Conservation (phyloP, 306 rosid genomes). For the Biancaea sappan region DNA sequence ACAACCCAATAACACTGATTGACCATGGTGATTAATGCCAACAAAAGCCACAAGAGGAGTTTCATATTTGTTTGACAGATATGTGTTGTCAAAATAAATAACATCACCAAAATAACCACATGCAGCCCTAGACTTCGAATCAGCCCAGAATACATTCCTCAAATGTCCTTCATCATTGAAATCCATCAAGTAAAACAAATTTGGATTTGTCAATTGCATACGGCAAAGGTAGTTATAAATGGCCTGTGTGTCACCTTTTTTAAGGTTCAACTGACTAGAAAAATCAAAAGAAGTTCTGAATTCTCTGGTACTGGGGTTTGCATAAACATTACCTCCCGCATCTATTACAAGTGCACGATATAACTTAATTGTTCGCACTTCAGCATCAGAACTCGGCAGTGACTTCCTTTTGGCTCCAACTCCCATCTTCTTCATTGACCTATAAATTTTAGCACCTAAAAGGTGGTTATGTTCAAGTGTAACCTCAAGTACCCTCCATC, state of each 20-base stretch:
- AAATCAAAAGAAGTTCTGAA: conserved; percentile 39
- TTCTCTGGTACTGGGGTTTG: conserved; percentile 48
- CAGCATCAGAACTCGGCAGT: conserved; percentile 58
- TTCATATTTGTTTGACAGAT: conserved; percentile 80
- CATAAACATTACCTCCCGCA: conserved; percentile 57
- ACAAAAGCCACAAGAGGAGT: conserved; percentile 88
- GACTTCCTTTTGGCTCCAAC: conserved; percentile 63
- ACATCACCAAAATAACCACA: conserved; percentile 83
- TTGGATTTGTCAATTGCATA: conserved; percentile 87
- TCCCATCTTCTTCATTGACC: conserved; percentile 65
- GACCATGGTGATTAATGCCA: conserved; percentile 90
- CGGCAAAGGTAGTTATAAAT: conserved; percentile 89
- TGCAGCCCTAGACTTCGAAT: conserved; percentile 81
- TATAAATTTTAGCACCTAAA: conserved; percentile 66
- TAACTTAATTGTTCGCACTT: conserved; percentile 67
- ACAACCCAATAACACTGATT: conserved; percentile 79
- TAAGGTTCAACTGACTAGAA: conserved; percentile 65
- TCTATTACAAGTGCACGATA: conserved; percentile 94
- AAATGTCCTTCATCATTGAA: conserved; percentile 78
- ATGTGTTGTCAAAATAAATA: conserved; percentile 71
- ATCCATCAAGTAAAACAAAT: conserved; percentile 95
- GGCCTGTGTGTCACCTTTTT: conserved; percentile 85
- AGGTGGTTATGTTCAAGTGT: conserved; percentile 85
- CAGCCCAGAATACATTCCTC: conserved; percentile 86
- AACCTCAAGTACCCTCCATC: conserved; percentile 95